These are phyloP conservation scores for Hymenoscyphus occultus DNA, from an alignment of 2,329 filamentous ascomycete species.

Conservation along the genomic window DNA sequence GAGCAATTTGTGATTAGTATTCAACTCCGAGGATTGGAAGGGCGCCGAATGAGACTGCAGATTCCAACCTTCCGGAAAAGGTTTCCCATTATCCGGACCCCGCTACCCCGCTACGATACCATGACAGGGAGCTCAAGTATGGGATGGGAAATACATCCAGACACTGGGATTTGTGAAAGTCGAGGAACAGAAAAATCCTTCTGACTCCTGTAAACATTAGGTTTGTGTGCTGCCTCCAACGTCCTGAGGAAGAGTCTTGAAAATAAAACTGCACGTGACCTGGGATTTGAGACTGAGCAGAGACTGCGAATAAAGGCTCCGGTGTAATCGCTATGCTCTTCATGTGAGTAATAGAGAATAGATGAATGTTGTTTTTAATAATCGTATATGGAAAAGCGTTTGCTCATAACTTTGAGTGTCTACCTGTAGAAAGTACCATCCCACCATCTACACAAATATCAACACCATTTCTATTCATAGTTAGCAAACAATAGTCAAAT, in stretches of 20 bases:
- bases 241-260: neutral
- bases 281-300: neutral
- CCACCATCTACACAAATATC: constrained; percentile 39
- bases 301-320: neutral
- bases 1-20: no score
- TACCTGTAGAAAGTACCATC: constrained; percentile 18
- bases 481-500: neutral
- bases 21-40: no score
- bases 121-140: neutral
- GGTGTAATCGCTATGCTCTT: neutral
- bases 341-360: neutral
- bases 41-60: no score
- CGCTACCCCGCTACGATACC: constrained; percentile 2
- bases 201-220: constrained; percentile 15
- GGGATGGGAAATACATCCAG: neutral
- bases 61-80: constrained; percentile 4
- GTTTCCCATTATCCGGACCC: constrained; percentile 11
- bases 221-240: constrained; percentile 18
- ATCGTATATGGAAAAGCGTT: neutral
- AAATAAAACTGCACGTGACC: neutral
- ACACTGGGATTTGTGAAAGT: neutral
- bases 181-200: constrained; percentile 16
- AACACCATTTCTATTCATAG: constrained; percentile 37
- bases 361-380: neutral
- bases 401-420: constrained; percentile 23